phyloP scores from a whole-genome alignment of 2,329 filamentous ascomycete species.

The Microascus cirrosus region DNA sequence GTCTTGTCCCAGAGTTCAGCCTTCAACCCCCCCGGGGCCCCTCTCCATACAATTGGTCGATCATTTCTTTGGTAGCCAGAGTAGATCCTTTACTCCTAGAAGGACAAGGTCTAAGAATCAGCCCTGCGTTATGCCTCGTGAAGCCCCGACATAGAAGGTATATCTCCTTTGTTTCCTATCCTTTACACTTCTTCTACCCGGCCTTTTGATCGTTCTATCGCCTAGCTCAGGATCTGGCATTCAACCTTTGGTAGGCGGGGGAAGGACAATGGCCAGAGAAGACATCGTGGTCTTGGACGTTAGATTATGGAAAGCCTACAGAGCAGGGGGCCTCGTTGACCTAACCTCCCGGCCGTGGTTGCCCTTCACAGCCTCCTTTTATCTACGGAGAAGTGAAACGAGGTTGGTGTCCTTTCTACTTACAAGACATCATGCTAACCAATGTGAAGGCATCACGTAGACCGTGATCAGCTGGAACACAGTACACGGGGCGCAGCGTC shows the following conservation, averaged over 20 bases:
- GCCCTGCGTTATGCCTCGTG: no score
- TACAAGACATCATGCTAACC: not conserved
- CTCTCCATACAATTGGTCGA: no score
- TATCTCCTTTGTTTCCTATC: no score
- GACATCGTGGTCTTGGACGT: not conserved
- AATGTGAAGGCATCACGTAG: not conserved
- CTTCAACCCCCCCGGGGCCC: no score
- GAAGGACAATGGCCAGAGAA: not conserved
- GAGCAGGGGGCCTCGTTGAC: not conserved
- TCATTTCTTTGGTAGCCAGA: no score
- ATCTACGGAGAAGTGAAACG: not conserved
- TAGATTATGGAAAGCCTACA: not conserved
- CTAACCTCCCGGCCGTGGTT: not conserved
- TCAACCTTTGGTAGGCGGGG: not conserved
- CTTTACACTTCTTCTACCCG: not conserved
- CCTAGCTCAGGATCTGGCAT: not conserved
- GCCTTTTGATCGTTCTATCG: constrained; percentile 6
- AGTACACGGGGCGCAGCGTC: not conserved
- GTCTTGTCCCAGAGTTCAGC: no score
- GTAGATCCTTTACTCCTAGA: no score
- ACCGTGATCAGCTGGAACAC: not conserved
- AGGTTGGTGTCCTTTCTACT: not conserved
- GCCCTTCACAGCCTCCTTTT: not conserved
- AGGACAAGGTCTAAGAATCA: no score
- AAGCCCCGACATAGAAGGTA: no score